phyloP scores from a whole-genome alignment of 202 grass and related monocot species.

The Eragrostis tef region DNA sequence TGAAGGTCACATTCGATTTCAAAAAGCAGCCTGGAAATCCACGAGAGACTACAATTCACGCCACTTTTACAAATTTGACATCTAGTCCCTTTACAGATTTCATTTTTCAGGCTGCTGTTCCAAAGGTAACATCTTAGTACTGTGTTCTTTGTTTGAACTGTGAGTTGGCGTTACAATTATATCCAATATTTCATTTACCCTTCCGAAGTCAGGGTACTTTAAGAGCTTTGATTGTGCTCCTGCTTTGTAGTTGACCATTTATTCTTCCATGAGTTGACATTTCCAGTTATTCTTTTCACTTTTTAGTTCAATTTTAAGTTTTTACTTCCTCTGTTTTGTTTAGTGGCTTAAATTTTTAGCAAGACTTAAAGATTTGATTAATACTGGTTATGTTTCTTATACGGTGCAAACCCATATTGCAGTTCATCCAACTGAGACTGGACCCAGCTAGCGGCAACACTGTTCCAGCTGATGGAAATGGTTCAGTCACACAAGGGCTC shows the following conservation, averaged over 20 bases:
- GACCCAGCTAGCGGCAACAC: conserved; percentile 82
- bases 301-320: not conserved
- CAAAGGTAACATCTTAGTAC: conserved; percentile 66
- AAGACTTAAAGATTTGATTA: conserved; percentile 30
- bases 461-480: conserved; percentile 69
- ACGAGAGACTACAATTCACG: conserved; percentile 67
- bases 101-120: conserved; percentile 95
- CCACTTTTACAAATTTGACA: conserved; percentile 90
- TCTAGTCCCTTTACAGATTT: conserved; percentile 75
- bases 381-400: conserved; percentile 34
- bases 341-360: conserved; percentile 21
- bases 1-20: conserved; percentile 81
- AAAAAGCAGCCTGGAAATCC: conserved; percentile 74
- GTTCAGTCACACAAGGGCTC: conserved; percentile 69
- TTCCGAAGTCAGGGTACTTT: not conserved
- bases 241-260: conserved; percentile 19
- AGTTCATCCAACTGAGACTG: conserved; percentile 88
- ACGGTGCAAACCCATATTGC: conserved; percentile 30
- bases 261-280: not conserved
- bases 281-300: conserved; percentile 9
- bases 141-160: conserved; percentile 41
- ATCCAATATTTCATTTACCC: not conserved
- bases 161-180: not conserved
- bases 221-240: not conserved
- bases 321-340: not conserved